These are phyloP conservation scores for Xylariaceae sp. DNA, from an alignment of 2,329 filamentous ascomycete genomes.

Conservation along the genomic window DNA sequence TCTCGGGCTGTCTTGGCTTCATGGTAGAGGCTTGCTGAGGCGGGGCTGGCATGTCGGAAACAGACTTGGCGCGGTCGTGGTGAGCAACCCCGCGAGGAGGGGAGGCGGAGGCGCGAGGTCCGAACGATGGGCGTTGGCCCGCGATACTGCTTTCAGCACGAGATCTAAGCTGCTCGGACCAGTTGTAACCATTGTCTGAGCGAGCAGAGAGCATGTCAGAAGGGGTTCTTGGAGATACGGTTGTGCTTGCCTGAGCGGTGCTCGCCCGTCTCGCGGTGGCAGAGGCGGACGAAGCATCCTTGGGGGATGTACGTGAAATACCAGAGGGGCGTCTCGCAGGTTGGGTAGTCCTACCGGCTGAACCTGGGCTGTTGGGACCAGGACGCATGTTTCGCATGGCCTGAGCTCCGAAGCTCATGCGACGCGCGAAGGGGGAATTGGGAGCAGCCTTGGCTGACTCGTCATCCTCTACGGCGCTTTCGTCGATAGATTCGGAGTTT, in stretches of 20 bases:
- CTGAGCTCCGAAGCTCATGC: slow-evolving; percentile 85
- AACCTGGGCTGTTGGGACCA: slow-evolving; percentile 54
- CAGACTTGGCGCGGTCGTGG: slow-evolving; percentile 67
- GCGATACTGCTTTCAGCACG: slow-evolving; percentile 78
- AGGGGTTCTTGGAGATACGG: slow-evolving; percentile 52
- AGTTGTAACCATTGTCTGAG: slow-evolving; percentile 92
- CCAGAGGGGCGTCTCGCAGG: slow-evolving; percentile 21
- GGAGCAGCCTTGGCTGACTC: slow-evolving; percentile 58
- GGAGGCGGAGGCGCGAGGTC: slow-evolving; percentile 37
- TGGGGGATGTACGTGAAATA: slow-evolving; percentile 25
- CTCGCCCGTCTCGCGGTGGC: slow-evolving; percentile 29
- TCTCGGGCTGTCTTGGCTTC: slow-evolving; percentile 42
- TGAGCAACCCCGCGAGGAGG: slow-evolving; percentile 37
- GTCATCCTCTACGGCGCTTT: slow-evolving; percentile 69
- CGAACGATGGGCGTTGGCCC: slow-evolving; percentile 52
- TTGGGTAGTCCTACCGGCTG: slow-evolving; percentile 55
- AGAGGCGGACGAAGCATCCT: slow-evolving; percentile 33
- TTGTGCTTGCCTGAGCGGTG: slow-evolving; percentile 54
- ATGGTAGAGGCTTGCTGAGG: slow-evolving; percentile 45
- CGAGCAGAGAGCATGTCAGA: slow-evolving; percentile 62
- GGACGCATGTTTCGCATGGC: slow-evolving; percentile 67
- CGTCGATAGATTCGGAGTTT: slow-evolving; percentile 61
- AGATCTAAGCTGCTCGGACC: slow-evolving; percentile 91
- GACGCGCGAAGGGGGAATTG: slow-evolving; percentile 71
- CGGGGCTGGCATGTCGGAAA: slow-evolving; percentile 59